Conservation (phyloP, 768 basidiomycete genomes). For the Lanmaoa rubissima region DNA sequence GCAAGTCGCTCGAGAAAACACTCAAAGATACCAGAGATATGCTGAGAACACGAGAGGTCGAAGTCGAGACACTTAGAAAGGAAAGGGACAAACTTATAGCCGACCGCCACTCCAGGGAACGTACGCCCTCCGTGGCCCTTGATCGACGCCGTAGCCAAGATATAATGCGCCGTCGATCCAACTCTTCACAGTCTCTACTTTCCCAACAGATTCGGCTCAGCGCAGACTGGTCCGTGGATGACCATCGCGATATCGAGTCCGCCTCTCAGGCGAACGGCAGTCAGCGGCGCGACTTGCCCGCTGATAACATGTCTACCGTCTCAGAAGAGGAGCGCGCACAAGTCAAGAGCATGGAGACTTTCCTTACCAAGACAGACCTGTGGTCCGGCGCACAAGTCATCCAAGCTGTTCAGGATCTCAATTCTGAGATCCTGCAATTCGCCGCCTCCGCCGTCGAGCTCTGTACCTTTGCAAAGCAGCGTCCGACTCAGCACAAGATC, state of each 20-base stretch:
- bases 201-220: slow-evolving; percentile 33
- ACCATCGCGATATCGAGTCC: slow-evolving; percentile 20
- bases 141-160: slow-evolving; percentile 31
- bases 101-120: slow-evolving; percentile 23
- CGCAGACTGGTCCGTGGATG: slow-evolving; percentile 30
- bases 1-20: slow-evolving; percentile 58
- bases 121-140: slow-evolving; percentile 22
- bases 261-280: slow-evolving; percentile 12
- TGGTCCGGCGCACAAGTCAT: slow-evolving; percentile 80
- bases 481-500: slow-evolving; percentile 39
- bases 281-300: slow-evolving; percentile 15
- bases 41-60: slow-evolving; percentile 54
- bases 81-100: slow-evolving; percentile 34
- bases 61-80: slow-evolving; percentile 53
- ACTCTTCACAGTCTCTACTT: slow-evolving; percentile 30
- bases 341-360: slow-evolving; percentile 57
- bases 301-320: slow-evolving; percentile 31
- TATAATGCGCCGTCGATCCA: slow-evolving; percentile 26
- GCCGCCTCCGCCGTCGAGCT: slow-evolving; percentile 73
- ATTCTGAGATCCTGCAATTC: slow-evolving; percentile 78
- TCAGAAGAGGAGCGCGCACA: slow-evolving; percentile 58
- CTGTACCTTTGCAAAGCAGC: slow-evolving; percentile 49
- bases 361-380: slow-evolving; percentile 68
- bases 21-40: slow-evolving; percentile 63
- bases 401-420: slow-evolving; percentile 76